Conservation (phyloP, 345 rosid species). For the Hibiscus tridactylites region DNA sequence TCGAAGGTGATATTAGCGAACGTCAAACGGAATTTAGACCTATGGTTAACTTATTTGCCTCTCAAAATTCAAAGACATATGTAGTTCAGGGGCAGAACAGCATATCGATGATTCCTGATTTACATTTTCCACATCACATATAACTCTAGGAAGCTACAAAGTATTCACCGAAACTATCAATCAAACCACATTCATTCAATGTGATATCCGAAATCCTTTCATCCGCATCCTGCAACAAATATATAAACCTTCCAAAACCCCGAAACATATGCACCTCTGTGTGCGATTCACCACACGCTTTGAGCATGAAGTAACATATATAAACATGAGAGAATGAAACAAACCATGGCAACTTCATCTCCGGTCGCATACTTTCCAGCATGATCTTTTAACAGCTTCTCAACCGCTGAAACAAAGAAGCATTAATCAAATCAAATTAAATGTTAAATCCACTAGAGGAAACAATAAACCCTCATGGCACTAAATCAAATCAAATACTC, state of each 20-base stretch:
- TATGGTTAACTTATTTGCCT: neutral
- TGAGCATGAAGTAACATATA: neutral
- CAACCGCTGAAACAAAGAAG: conserved; percentile 46
- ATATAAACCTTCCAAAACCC: neutral
- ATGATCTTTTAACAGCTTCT: conserved; percentile 48
- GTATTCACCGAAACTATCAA: too few relatives aligned
- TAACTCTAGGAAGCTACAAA: neutral
- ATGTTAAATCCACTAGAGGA: neutral
- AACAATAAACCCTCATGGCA: neutral
- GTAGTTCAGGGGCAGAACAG: neutral
- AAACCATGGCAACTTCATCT: conserved; percentile 62
- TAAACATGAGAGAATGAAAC: neutral
- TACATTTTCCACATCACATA: neutral
- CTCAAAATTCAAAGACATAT: neutral
- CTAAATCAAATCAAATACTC: neutral
- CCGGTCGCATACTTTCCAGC: conserved; percentile 75
- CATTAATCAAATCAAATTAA: neutral
- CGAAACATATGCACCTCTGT: neutral
- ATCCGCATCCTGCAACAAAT: neutral
- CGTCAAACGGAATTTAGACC: neutral
- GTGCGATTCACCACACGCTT: too few relatives aligned
- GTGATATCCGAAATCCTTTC: neutral
- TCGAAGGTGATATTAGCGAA: too few relatives aligned
- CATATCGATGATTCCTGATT: neutral
- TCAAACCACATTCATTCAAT: neutral